phyloP scores from a whole-genome alignment of 768 basidiomycete species.

The Leccinum longicurvipes region DNA sequence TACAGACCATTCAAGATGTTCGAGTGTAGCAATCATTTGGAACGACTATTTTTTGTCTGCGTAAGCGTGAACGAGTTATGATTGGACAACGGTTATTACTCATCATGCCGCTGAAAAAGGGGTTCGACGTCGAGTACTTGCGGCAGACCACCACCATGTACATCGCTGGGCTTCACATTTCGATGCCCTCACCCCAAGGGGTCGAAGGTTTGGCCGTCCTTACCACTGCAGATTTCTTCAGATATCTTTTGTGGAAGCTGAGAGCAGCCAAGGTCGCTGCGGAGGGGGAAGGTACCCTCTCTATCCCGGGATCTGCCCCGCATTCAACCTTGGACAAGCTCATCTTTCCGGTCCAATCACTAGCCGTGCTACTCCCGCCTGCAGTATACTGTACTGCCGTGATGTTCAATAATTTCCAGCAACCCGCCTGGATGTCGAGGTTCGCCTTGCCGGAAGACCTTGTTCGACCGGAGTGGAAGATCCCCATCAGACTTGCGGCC shows the following conservation, averaged over 20 bases:
- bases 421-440: conserved; percentile 35
- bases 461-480: conserved; percentile 22
- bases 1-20: too few relatives aligned
- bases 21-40: too few relatives aligned
- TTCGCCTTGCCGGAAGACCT: conserved; percentile 26
- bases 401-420: conserved; percentile 29
- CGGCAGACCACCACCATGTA: conserved; percentile 23
- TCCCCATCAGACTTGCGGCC: conserved; percentile 24
- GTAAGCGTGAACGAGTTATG: background rate
- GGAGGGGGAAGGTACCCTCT: conserved; percentile 14
- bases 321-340: conserved; percentile 25
- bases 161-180: conserved; percentile 23
- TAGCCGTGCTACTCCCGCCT: conserved; percentile 24
- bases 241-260: conserved; percentile 13
- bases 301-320: conserved; percentile 13
- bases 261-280: background rate
- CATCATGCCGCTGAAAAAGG: conserved; percentile 20
- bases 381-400: conserved; percentile 27
- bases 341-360: conserved; percentile 27
- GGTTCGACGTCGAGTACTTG: conserved; percentile 8
- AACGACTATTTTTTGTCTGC: too few relatives aligned
- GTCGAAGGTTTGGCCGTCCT: conserved; percentile 25
- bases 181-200: conserved; percentile 10
- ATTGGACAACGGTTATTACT: background rate
- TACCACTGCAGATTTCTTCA: conserved; percentile 25